Percentiles rank a stretch among this genome's conserved stretches.
Conservation (phyloP, 805 yeast genomes). For the Metschnikowia anglica region DNA sequence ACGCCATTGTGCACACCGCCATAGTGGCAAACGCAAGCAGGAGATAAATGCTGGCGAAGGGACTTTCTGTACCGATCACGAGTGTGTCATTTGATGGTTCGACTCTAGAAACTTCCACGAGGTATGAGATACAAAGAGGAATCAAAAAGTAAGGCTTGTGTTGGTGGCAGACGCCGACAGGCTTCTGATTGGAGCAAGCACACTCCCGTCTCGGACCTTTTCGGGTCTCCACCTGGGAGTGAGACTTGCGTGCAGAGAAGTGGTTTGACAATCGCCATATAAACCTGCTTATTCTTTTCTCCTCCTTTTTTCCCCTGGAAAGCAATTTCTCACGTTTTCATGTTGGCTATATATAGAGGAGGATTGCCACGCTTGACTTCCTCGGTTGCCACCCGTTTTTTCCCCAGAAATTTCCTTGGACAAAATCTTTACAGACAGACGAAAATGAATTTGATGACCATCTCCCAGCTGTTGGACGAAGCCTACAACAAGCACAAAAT, state of each 20-base stretch:
- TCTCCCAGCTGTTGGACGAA: slow-evolving; percentile 55
- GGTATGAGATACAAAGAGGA: too few species aligned
- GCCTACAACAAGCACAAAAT: slow-evolving; percentile 48
- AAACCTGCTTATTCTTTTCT: slow-evolving; percentile 2
- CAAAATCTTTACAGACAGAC: slow-evolving; percentile 6
- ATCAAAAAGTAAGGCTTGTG: too few species aligned
- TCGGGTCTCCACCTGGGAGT: slow-evolving; percentile 6
- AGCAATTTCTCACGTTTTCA: slow-evolving; percentile 8
- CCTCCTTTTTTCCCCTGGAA: slow-evolving; percentile 3
- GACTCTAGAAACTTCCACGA: too few species aligned
- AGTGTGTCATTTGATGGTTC: too few species aligned
- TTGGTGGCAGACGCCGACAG: too few species aligned
- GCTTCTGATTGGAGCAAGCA: neutral
- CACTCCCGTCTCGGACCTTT: slow-evolving; percentile 9
- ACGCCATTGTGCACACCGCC: slow-evolving; percentile 1
- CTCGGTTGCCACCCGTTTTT: neutral
- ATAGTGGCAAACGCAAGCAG: slow-evolving; percentile 1
- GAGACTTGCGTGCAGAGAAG: slow-evolving; percentile 13
- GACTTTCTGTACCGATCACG: too few species aligned
- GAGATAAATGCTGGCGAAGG: neutral
- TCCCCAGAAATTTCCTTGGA: neutral
- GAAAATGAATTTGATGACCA: slow-evolving; percentile 48
- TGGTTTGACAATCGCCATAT: slow-evolving; percentile 13
- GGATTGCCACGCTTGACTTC: slow-evolving; percentile 7
- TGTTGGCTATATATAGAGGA: slow-evolving; percentile 19